Conservation (phyloP, 2,329 filamentous ascomycete species). For the Claviceps fusiformis region DNA sequence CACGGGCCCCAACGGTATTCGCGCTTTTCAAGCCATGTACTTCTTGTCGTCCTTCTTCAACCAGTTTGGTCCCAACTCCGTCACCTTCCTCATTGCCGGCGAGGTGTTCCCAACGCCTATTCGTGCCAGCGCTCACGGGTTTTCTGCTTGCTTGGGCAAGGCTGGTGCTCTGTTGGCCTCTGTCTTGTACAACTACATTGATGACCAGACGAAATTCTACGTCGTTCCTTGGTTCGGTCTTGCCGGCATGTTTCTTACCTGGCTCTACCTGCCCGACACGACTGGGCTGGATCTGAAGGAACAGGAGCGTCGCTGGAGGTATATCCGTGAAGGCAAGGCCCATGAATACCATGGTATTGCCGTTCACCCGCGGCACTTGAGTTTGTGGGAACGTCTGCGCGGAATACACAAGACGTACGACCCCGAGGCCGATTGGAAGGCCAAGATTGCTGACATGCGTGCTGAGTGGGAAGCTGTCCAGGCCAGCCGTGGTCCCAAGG, state of each 20-base stretch:
- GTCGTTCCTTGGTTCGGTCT: constrained; percentile 94
- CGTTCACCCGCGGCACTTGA: constrained; percentile 78
- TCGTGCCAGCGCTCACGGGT: constrained; percentile 84
- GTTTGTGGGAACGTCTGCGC: constrained; percentile 70
- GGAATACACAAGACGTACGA: constrained; percentile 75
- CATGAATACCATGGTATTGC: constrained; percentile 86
- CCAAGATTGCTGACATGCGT: constrained; percentile 73
- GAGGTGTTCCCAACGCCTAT: constrained; percentile 95
- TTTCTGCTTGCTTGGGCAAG: constrained; percentile 87
- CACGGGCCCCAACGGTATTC: constrained; percentile 54
- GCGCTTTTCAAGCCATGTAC: constrained; percentile 96
- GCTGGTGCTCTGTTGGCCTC: constrained; percentile 74
- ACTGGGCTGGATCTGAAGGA: constrained; percentile 94
- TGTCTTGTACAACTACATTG: constrained; percentile 91
- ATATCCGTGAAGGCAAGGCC: constrained; percentile 64
- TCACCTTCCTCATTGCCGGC: constrained; percentile 90
- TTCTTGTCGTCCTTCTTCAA: constrained; percentile 98
- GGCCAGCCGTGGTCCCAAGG: constrained; percentile 31
- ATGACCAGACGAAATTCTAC: constrained; percentile 71
- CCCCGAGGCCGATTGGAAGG: constrained; percentile 66
- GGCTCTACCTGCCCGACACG: constrained; percentile 85
- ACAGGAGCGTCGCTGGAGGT: constrained; percentile 86
- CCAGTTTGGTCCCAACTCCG: constrained; percentile 92
- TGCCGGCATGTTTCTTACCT: constrained; percentile 69
- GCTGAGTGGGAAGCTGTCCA: constrained; percentile 45